Evolutionary conservation across 73 alveolate genomes (phyloP).

Genomic region (Symbiodinium natans): DNA sequence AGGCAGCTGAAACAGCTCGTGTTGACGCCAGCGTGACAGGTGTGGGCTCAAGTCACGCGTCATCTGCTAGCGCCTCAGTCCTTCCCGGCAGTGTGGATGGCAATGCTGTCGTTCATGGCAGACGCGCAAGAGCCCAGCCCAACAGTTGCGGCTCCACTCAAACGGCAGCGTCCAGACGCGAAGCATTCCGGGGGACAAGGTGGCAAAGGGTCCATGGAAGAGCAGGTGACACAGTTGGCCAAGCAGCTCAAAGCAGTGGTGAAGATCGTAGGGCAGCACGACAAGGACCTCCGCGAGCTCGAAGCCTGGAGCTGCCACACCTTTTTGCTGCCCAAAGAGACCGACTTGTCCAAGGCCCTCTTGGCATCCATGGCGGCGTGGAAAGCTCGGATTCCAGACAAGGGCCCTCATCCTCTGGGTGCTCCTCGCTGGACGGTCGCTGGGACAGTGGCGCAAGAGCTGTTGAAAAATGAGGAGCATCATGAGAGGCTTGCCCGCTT

Average conservation of each 20-base stretch:
- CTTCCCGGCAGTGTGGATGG: not conserved
- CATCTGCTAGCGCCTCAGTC: too few relatives aligned
- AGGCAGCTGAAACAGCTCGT: too few relatives aligned
- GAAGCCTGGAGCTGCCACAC: not conserved
- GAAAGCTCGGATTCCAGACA: not conserved
- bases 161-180: slow-evolving; percentile 10
- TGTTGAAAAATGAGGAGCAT: not conserved
- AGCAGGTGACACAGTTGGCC: slow-evolving; percentile 27
- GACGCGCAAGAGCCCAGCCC: not conserved
- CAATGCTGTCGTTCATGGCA: slow-evolving; percentile 15
- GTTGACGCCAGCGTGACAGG: not conserved
- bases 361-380: slow-evolving; percentile 4
- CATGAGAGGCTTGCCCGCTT: not conserved
- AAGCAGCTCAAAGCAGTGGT: not conserved
- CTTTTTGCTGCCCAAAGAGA: not conserved
- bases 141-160: not conserved
- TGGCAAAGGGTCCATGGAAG: not conserved
- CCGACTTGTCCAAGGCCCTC: not conserved
- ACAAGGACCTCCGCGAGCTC: not conserved
- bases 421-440: slow-evolving; percentile 46
- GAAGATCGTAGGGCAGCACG: not conserved
- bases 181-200: not conserved
- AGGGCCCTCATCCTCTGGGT: not conserved
- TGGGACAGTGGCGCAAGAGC: not conserved
- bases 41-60: not conserved